Evolutionary conservation across 345 rosid genomes (phyloP).

Genomic region (Viola odorata): DNA sequence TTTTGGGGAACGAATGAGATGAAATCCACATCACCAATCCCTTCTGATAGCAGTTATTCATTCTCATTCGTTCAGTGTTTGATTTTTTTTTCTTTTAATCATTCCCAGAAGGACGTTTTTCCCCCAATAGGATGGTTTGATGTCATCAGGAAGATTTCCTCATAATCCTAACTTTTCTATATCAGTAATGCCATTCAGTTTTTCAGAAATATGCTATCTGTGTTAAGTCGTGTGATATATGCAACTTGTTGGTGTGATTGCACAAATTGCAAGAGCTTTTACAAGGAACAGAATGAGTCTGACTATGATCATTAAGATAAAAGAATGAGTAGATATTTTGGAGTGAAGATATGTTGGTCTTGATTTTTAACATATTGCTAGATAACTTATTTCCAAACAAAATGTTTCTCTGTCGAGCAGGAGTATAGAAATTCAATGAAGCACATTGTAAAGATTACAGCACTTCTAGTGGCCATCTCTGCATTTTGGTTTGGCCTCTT

Average conservation of each 20-base stretch:
- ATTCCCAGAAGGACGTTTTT: no score
- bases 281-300: no score
- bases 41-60: slow-evolving; percentile 13
- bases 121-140: background rate
- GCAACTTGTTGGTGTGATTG: background rate
- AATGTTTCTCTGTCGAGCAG: background rate
- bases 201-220: background rate
- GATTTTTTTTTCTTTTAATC: background rate
- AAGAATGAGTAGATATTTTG: background rate
- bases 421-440: slow-evolving; percentile 28
- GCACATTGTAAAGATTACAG: slow-evolving; percentile 53
- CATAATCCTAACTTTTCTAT: background rate
- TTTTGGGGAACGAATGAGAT: slow-evolving; percentile 17
- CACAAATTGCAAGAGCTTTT: background rate
- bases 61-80: background rate
- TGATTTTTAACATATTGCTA: background rate
- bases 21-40: background rate
- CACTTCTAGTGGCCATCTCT: slow-evolving; percentile 39
- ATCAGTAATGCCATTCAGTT: background rate
- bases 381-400: background rate
- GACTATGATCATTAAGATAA: no score
- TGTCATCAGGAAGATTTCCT: background rate
- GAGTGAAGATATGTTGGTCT: background rate
- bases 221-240: background rate
- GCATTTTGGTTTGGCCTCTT: slow-evolving; percentile 53